A percentile compares a stretch with the other conserved stretches of the same genome.
Conservation (phyloP, 192 early-diverging fungal species). For the Oehlia diaphana region DNA sequence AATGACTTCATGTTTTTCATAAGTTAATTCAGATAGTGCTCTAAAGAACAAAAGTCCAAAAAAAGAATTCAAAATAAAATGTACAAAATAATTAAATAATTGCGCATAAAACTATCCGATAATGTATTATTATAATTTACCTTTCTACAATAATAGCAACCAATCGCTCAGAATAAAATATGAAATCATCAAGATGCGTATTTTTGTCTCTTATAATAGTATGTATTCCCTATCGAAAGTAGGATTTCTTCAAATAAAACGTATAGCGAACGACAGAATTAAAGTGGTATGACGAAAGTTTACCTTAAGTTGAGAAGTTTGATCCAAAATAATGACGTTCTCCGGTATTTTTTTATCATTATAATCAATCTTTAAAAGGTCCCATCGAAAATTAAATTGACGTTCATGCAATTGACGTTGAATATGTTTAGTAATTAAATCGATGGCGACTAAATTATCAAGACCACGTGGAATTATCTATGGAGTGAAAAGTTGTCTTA, state of each 20-base stretch:
- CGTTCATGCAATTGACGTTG: constrained; percentile 78
- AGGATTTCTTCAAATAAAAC: neutral
- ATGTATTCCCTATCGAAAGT: constrained; percentile 61
- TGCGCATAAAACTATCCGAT: neutral
- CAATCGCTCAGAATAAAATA: constrained; percentile 89
- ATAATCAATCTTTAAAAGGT: constrained; percentile 44
- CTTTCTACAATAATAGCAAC: constrained; percentile 83
- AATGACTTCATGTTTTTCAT: constrained; percentile 43
- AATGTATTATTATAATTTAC: constrained; percentile 38
- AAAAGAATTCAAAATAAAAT: neutral
- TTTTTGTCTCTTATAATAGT: constrained; percentile 77
- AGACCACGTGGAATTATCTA: constrained; percentile 89
- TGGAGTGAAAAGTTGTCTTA: neutral
- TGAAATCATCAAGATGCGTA: constrained; percentile 81
- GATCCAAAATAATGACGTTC: constrained; percentile 49
- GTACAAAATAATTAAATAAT: too few species aligned
- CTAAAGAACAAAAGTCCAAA: constrained; percentile 33
- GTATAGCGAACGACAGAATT: neutral
- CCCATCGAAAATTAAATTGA: constrained; percentile 57
- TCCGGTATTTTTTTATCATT: constrained; percentile 38
- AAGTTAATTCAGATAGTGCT: constrained; percentile 64
- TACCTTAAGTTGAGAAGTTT: constrained; percentile 58
- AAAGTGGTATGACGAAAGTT: neutral
- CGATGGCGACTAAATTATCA: constrained; percentile 90
- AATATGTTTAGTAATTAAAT: constrained; percentile 88